Percentiles rank a stretch among this genome's conserved stretches.
These are phyloP conservation scores for Nicotiana obtusifolia DNA, from an alignment of 257 asterid species.

Conservation along the genomic window DNA sequence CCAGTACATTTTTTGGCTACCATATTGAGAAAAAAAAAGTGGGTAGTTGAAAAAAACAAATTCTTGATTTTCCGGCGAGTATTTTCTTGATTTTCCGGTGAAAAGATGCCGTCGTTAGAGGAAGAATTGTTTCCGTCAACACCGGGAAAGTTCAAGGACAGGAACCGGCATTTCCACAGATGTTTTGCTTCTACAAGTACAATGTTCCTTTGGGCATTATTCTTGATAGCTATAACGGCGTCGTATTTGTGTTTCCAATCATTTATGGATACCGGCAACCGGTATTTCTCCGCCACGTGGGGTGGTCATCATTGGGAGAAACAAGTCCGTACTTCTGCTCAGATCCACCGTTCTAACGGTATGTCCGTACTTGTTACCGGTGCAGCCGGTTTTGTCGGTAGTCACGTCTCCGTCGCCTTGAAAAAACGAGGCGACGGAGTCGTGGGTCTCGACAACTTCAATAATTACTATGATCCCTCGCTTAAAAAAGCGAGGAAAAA, in stretches of 20 bases:
- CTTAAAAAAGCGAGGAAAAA: slow-evolving; percentile 40
- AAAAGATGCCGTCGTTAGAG: slow-evolving; percentile 42
- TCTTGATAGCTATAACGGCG: slow-evolving; percentile 63
- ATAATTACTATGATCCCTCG: slow-evolving; percentile 51
- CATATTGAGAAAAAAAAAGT: no score
- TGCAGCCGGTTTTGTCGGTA: slow-evolving; percentile 79
- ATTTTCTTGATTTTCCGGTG: neutral
- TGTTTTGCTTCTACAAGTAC: slow-evolving; percentile 77
- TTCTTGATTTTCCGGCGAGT: neutral
- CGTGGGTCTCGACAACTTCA: slow-evolving; percentile 72
- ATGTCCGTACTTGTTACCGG: slow-evolving; percentile 73
- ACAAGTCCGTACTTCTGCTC: slow-evolving; percentile 44
- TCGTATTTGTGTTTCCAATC: slow-evolving; percentile 64
- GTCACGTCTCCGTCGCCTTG: slow-evolving; percentile 58
- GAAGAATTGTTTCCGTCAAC: slow-evolving; percentile 57
- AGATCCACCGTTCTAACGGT: slow-evolving; percentile 55
- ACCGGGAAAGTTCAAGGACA: slow-evolving; percentile 67
- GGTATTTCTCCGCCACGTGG: slow-evolving; percentile 52
- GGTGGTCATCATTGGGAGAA: slow-evolving; percentile 64
- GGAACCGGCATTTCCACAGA: slow-evolving; percentile 57
- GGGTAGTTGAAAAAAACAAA: no score
- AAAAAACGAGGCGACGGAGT: slow-evolving; percentile 88
- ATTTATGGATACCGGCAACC: slow-evolving; percentile 44
- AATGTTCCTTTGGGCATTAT: slow-evolving; percentile 68
- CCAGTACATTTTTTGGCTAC: no score